Base-by-base conservation (phyloP, 768 basidiomycete genomes). In the Lactarius sanguifluus region DNA sequence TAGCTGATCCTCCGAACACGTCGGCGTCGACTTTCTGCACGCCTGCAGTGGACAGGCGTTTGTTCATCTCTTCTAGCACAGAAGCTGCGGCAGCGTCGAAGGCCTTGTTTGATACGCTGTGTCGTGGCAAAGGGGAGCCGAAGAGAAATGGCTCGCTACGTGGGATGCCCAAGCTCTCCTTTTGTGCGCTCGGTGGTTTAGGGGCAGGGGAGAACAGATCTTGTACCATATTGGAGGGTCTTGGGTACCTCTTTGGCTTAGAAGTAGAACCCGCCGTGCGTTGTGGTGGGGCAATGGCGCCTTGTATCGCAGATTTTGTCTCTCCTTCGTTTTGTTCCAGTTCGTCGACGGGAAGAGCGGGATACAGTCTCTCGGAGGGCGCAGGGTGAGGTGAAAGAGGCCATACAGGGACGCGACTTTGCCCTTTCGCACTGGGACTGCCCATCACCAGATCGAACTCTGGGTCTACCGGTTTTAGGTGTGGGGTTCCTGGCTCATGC, bases 61-160 rank as follows among this genome's bases (percentile, higher is more conserved):
- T 79, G 73, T 93, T 92, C 89, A 94, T 91, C 76, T 94, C 92
- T 59, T 87, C 88, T 36, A 94, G 78, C 34, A 94, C 86, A 25
- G 83, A 82, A n/a, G 85, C 81, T 0, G 90, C 88, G 0, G 88
- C 87, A 2, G 79, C 75, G 60, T 80, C 82, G 77, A 94, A 93
- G 59, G 88, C 83, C n/a, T 78, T 76, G 69, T 90, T 86, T 38
- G 87, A 85, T 54, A 84, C 81, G 56, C 78, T 81, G 71, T 90
- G 81, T 65, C 83, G 83, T 8, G 89, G 85, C 3, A 84, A 81
- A 0, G 90, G 88, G 0, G 91, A 92, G 30, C 91, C 91, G 71
- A 94, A 94, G 25, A 91, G 73, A 77, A 93, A 94, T 0, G 87
- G 85, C 28, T 82, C 75, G 61, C 73, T 73, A 52, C 73, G 75